Base-by-base conservation (phyloP, 2,329 filamentous ascomycete genomes). In the Paecilomyces sp. region DNA sequence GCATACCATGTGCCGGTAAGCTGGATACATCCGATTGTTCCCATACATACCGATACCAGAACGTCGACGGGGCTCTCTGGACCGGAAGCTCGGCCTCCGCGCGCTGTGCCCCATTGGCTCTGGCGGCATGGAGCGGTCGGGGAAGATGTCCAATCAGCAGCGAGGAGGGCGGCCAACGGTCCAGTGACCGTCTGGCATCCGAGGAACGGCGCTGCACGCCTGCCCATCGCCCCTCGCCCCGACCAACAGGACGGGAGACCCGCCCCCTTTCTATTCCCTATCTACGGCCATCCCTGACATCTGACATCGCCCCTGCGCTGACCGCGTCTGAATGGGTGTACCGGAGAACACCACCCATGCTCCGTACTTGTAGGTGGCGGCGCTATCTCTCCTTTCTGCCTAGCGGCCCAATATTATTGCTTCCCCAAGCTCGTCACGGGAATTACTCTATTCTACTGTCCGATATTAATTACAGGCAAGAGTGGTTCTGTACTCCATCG, bases 41-140 rank as follows among this genome's bases (percentile, higher is more conserved):
- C 51, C 51, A 53, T 53, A 53, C 51, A 53, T 53, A 53, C 51
- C 51, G 12, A 53, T 53, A 53, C 51, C 50, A 53, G n/a, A 53
- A 8, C 51, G 51, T 13, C 51, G 9, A 5, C 51, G 24, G 47
- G n/a, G n/a, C n/a, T 25, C 12, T 30, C 24, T 47, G 3, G 41
- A 47, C 41, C 41, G 41, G 41, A 47, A 18, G 7, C 18, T 47
- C 41, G 41, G 51, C 51, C 51, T 30, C 51, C 51, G 22, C 24
- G 4, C 8, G 22, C 51, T 30, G 51, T 30, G 51, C 24, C 51
- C 51, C 11, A 25, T 53, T 30, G 51, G 51, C 12, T 7, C 22
- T 30, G 51, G 51, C 22, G 51, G n/a, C n/a, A 30, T 53, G 22
- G 24, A 18, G 51, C 51, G 25, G 51, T 53, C 51, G 51, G 22